phyloP scores from a whole-genome alignment of 2,329 filamentous ascomycete species.

The Gliomastix tumulicola region DNA sequence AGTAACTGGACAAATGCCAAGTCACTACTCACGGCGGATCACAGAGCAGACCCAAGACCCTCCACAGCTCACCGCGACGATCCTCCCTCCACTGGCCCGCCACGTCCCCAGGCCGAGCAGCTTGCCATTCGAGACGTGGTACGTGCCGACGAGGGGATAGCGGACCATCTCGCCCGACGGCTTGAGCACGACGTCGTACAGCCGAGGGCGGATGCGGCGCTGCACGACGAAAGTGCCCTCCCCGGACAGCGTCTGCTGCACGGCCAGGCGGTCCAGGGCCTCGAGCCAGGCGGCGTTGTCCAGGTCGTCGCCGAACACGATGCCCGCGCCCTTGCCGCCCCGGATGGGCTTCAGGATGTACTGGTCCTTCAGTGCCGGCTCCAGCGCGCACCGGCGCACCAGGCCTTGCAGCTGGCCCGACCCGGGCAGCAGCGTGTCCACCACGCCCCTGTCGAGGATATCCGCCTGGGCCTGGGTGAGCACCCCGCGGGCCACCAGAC shows the following conservation, averaged over 20 bases:
- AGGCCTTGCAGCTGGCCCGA: slow-evolving; percentile 15
- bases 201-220: slow-evolving; percentile 28
- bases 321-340: slow-evolving; percentile 29
- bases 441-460: slow-evolving; percentile 16
- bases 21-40: slow-evolving; percentile 8
- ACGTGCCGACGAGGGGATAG: slow-evolving; percentile 25
- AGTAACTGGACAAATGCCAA: too few relatives aligned
- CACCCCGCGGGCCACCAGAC: slow-evolving; percentile 13
- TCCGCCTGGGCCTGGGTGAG: slow-evolving; percentile 17
- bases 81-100: slow-evolving; percentile 18
- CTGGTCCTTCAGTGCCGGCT: slow-evolving; percentile 10
- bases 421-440: slow-evolving; percentile 23
- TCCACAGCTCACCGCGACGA: slow-evolving; percentile 21
- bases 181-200: slow-evolving; percentile 22
- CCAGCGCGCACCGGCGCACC: slow-evolving; percentile 4
- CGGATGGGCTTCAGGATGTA: slow-evolving; percentile 30
- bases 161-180: slow-evolving; percentile 11
- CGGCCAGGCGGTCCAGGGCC: slow-evolving; percentile 10
- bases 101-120: slow-evolving; percentile 21
- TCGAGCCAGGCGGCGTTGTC: slow-evolving; percentile 16
- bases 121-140: slow-evolving; percentile 17
- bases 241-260: slow-evolving; percentile 3
- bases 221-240: slow-evolving; percentile 66
- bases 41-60: slow-evolving; percentile 25
- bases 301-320: slow-evolving; percentile 29